Percentiles rank a stretch among this genome's conserved stretches.
These are phyloP conservation scores for Aspergillus quadricinctus DNA, from an alignment of 2,329 filamentous ascomycete species.

Conservation along the genomic window DNA sequence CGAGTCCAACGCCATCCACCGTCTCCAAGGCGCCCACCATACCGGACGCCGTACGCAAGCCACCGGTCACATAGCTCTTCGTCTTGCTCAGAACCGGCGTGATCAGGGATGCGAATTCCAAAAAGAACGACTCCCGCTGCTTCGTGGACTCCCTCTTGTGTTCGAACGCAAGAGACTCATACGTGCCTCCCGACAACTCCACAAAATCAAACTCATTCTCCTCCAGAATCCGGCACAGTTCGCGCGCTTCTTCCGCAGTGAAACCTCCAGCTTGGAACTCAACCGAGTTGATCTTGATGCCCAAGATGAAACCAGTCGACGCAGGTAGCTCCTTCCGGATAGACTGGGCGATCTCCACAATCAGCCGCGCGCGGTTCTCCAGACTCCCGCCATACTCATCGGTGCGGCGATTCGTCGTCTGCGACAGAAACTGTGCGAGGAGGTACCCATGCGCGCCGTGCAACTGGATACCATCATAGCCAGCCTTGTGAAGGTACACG, in stretches of 20 bases:
- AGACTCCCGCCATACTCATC: slow-evolving; percentile 64
- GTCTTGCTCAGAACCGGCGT: slow-evolving; percentile 48
- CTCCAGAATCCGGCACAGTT: slow-evolving; percentile 37
- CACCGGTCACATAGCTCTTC: slow-evolving; percentile 57
- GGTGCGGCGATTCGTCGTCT: slow-evolving; percentile 53
- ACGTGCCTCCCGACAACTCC: slow-evolving; percentile 58
- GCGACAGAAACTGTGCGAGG: slow-evolving; percentile 52
- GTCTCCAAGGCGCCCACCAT: slow-evolving; percentile 57
- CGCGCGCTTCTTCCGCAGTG: slow-evolving; percentile 47
- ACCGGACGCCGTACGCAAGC: slow-evolving; percentile 50
- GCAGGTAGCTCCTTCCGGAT: slow-evolving; percentile 18
- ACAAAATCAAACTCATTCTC: slow-evolving; percentile 43
- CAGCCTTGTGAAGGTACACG: slow-evolving; percentile 58
- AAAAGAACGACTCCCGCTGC: slow-evolving; percentile 57
- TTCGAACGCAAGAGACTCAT: slow-evolving; percentile 50
- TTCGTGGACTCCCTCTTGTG: slow-evolving; percentile 53
- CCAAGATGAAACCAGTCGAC: slow-evolving; percentile 40
- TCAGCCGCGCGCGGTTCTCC: slow-evolving; percentile 61
- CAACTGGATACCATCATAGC: slow-evolving; percentile 50
- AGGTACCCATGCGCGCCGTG: slow-evolving; percentile 58
- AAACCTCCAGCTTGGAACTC: slow-evolving; percentile 49
- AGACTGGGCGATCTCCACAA: slow-evolving; percentile 49
- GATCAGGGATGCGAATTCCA: slow-evolving; percentile 56
- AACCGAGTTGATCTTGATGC: slow-evolving; percentile 58
- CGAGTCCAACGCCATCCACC: slow-evolving; percentile 60